A percentile compares a stretch with the other conserved stretches of the same genome.
phyloP scores from a whole-genome alignment of 192 early-diverging fungal species.

The Coemansia sp. region DNA sequence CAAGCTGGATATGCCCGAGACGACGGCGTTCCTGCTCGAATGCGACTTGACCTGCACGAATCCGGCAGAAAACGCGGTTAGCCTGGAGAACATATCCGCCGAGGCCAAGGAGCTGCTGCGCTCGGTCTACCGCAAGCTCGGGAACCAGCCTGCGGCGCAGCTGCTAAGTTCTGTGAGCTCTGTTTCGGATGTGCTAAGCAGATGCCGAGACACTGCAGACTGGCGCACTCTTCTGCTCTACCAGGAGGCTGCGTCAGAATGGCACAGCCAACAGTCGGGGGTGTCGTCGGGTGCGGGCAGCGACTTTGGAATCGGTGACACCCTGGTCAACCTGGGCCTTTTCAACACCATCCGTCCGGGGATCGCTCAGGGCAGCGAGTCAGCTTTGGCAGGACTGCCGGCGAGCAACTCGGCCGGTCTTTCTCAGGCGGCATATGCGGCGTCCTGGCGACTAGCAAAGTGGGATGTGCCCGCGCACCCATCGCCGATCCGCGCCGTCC shows the following conservation, averaged over 20 bases:
- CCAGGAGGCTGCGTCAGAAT: conserved; percentile 22
- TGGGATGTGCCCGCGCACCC: conserved; percentile 41
- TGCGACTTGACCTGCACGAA: conserved; percentile 37
- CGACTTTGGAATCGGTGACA: conserved; percentile 34
- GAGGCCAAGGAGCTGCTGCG: conserved; percentile 31
- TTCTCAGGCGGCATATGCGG: conserved; percentile 26
- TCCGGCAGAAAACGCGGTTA: conserved; percentile 4
- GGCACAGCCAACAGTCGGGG: neutral
- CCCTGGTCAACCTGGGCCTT: conserved; percentile 34
- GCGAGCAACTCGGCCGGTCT: neutral
- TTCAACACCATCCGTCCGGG: conserved; percentile 26
- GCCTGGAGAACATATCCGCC: conserved; percentile 10
- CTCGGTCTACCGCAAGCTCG: conserved; percentile 23
- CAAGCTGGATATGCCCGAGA: conserved; percentile 26
- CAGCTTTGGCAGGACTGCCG: neutral
- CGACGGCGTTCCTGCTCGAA: conserved; percentile 40
- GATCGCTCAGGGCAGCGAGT: neutral
- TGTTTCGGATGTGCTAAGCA: conserved; percentile 17
- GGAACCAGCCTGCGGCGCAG: conserved; percentile 36
- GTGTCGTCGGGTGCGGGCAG: conserved; percentile 1
- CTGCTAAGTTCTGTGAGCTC: conserved; percentile 21
- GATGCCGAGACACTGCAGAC: conserved; percentile 33
- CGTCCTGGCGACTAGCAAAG: conserved; percentile 37
- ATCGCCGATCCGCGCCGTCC: neutral
- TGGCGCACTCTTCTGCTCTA: conserved; percentile 42